Percentiles rank a stretch among this genome's conserved stretches.
These are phyloP conservation scores for Aspergillus thermomutatus DNA, from an alignment of 2,329 filamentous ascomycete genomes.

Conservation along the genomic window DNA sequence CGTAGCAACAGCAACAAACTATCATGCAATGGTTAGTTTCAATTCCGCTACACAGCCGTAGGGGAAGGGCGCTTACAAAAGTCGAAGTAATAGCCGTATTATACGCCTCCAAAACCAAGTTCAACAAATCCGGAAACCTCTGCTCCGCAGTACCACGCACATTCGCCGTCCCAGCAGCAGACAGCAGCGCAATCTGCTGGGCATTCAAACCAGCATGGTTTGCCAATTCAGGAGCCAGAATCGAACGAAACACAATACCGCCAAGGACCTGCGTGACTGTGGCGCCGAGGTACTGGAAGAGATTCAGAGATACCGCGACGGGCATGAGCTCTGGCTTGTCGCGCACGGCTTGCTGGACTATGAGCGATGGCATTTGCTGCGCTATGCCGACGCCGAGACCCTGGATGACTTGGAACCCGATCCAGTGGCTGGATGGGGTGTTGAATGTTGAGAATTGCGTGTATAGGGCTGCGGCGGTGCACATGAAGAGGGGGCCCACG, in stretches of 20 bases:
- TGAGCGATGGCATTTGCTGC: slow-evolving; percentile 6
- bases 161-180: slow-evolving; percentile 1
- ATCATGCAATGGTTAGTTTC: no score
- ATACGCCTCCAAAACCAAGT: slow-evolving; percentile 1
- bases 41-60: no score
- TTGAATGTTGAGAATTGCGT: slow-evolving; percentile 1
- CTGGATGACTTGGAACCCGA: slow-evolving; percentile 7
- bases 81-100: slow-evolving; percentile 7
- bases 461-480: slow-evolving; percentile 1
- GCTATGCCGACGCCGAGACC: slow-evolving; percentile 5
- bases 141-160: slow-evolving; percentile 1
- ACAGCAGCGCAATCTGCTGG: slow-evolving; percentile 4
- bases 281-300: slow-evolving; percentile 5
- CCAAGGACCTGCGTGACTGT: slow-evolving; percentile 1
- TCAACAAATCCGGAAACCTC: slow-evolving; percentile 3
- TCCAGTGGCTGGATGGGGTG: slow-evolving; percentile 5
- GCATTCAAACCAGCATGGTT: slow-evolving; percentile 2
- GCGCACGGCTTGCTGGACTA: slow-evolving; percentile 1
- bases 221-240: slow-evolving; percentile 1
- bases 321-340: slow-evolving; percentile 4
- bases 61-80: no score
- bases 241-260: slow-evolving; percentile 8
- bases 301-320: background rate
- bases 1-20: no score
- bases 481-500: slow-evolving; percentile 2